Percentiles rank a stretch among this genome's conserved stretches.
These are phyloP conservation scores for Trebouxia gelatinosa DNA, from an alignment of 163 green algal species.

Conservation along the genomic window DNA sequence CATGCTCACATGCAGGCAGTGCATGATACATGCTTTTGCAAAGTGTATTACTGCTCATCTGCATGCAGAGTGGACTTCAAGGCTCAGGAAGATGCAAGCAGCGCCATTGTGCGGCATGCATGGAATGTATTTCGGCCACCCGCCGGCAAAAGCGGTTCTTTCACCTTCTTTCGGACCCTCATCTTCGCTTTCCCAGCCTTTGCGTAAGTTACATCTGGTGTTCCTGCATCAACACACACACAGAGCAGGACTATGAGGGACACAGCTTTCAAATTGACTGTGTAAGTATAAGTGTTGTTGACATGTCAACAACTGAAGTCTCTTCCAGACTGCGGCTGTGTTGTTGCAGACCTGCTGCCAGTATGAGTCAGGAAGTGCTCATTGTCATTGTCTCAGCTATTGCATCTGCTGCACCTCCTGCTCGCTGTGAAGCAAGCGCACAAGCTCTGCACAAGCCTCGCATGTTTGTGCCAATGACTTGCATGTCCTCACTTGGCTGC, in stretches of 20 bases:
- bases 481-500: too few species aligned
- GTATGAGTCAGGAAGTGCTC: background rate
- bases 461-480: too few species aligned
- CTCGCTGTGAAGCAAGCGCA: too few species aligned
- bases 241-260: background rate
- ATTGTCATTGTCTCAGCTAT: too few species aligned
- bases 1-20: too few species aligned
- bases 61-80: constrained; percentile 17
- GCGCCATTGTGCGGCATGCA: background rate
- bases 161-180: background rate
- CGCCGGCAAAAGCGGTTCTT: constrained; percentile 4
- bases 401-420: too few species aligned
- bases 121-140: constrained; percentile 7
- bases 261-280: background rate
- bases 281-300: background rate
- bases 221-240: background rate
- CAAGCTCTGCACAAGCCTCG: too few species aligned
- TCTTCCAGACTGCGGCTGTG: background rate
- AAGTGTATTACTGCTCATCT: background rate
- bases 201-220: background rate
- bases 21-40: background rate
- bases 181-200: constrained; percentile 13
- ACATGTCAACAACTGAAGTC: background rate
- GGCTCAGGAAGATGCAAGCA: constrained; percentile 14
- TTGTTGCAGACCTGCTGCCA: background rate